These are phyloP conservation scores for Catunica adiposa DNA, from an alignment of 2,329 filamentous ascomycete genomes.

Conservation along the genomic window DNA sequence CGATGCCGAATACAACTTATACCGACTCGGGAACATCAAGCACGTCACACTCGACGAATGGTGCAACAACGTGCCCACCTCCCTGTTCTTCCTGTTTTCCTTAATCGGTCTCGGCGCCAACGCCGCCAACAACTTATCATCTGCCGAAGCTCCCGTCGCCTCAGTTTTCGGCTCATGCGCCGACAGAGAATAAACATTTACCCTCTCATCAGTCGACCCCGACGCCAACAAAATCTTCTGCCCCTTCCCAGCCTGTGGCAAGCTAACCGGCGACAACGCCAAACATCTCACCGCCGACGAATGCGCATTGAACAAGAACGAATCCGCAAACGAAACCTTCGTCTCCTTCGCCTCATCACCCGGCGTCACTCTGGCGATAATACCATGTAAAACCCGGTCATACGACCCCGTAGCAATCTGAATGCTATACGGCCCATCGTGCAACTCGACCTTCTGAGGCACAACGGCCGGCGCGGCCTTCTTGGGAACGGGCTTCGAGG, in stretches of 20 bases:
- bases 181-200: slow-evolving; percentile 87
- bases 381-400: slow-evolving; percentile 78
- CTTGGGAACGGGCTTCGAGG: slow-evolving; percentile 12
- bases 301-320: slow-evolving; percentile 91
- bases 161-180: slow-evolving; percentile 40
- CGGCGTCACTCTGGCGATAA: slow-evolving; percentile 51
- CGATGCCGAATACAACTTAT: slow-evolving; percentile 72
- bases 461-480: neutral
- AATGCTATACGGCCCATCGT: slow-evolving; percentile 37
- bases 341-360: slow-evolving; percentile 18
- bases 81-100: slow-evolving; percentile 74
- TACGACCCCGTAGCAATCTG: slow-evolving; percentile 91
- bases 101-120: slow-evolving; percentile 57
- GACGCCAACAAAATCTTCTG: slow-evolving; percentile 81
- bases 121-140: slow-evolving; percentile 43
- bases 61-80: slow-evolving; percentile 73
- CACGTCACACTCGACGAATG: slow-evolving; percentile 73
- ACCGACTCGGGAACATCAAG: slow-evolving; percentile 66
- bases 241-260: slow-evolving; percentile 39
- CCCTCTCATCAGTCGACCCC: slow-evolving; percentile 80
- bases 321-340: slow-evolving; percentile 59
- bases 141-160: neutral
- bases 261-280: slow-evolving; percentile 63
- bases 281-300: slow-evolving; percentile 77
- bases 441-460: neutral